Conservation (phyloP, 2,329 filamentous ascomycete species). For the Fusarium chaquense region DNA sequence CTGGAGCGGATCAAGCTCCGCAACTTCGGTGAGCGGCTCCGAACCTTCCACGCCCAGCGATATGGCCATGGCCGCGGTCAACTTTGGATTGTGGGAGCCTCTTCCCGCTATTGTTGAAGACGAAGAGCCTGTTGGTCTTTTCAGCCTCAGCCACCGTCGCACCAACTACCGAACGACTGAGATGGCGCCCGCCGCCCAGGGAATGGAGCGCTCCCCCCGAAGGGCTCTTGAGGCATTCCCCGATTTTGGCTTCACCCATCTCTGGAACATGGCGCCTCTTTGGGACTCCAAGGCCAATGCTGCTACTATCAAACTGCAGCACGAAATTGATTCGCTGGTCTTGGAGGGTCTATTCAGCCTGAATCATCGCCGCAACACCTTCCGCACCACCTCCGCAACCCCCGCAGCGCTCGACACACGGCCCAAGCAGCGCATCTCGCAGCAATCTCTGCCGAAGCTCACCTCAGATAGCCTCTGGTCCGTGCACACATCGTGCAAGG, state of each 20-base stretch:
- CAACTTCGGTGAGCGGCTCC: constrained; percentile 27
- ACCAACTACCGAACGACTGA: constrained; percentile 44
- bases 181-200: constrained; percentile 40
- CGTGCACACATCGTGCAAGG: constrained; percentile 39
- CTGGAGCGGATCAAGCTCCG: constrained; percentile 40
- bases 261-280: constrained; percentile 47
- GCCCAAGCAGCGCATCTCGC: constrained; percentile 51
- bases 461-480: constrained; percentile 54
- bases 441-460: constrained; percentile 49
- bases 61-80: constrained; percentile 28
- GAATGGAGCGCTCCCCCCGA: constrained; percentile 40
- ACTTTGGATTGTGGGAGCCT: constrained; percentile 44
- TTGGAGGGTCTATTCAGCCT: constrained; percentile 46
- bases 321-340: constrained; percentile 40
- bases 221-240: constrained; percentile 36
- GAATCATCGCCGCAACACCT: constrained; percentile 45
- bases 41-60: constrained; percentile 19
- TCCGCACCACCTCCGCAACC: constrained; percentile 45
- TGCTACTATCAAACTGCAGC: constrained; percentile 31
- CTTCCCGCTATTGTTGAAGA: constrained; percentile 22
- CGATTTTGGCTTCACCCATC: constrained; percentile 38
- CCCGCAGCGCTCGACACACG: constrained; percentile 49
- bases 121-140: constrained; percentile 42
- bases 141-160: constrained; percentile 45
- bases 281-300: constrained; percentile 43